Percentiles rank a stretch among this genome's conserved stretches.
Evolutionary conservation across 83 land plant species (phyloP).

Genomic region (Thuja plicata): DNA sequence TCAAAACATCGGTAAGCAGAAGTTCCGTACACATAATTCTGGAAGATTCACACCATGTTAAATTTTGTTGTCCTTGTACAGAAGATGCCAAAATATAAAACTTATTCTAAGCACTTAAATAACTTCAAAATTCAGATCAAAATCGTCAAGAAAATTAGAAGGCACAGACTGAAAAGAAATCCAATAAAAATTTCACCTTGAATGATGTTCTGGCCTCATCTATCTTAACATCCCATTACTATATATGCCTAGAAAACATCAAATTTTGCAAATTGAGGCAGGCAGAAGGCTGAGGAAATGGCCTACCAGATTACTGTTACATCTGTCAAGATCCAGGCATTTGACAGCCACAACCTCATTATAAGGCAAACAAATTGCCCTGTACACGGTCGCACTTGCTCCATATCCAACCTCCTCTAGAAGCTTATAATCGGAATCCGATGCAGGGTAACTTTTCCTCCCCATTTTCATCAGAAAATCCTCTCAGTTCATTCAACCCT

Average conservation of each 20-base stretch:
- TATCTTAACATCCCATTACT: background rate
- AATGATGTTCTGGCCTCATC: background rate
- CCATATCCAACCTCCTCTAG: constrained; percentile 78
- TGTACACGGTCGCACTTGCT: constrained; percentile 68
- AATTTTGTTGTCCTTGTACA: background rate
- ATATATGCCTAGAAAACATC: background rate
- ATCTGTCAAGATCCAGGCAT: constrained; percentile 83
- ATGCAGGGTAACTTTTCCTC: constrained; percentile 37
- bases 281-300: background rate
- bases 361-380: constrained; percentile 61
- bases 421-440: constrained; percentile 55
- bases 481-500: background rate
- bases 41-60: background rate
- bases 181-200: background rate
- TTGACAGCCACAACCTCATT: constrained; percentile 74
- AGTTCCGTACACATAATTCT: no score
- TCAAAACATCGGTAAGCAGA: no score
- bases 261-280: background rate
- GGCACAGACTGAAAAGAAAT: background rate
- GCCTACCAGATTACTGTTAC: constrained; percentile 66
- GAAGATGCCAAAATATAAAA: background rate
- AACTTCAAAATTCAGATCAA: background rate
- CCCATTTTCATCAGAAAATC: constrained; percentile 21
- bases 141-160: background rate
- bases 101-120: background rate